A percentile compares a stretch with the other conserved stretches of the same genome.
These are phyloP conservation scores for Amanita thiersii DNA, from an alignment of 768 basidiomycete species.

Conservation along the genomic window DNA sequence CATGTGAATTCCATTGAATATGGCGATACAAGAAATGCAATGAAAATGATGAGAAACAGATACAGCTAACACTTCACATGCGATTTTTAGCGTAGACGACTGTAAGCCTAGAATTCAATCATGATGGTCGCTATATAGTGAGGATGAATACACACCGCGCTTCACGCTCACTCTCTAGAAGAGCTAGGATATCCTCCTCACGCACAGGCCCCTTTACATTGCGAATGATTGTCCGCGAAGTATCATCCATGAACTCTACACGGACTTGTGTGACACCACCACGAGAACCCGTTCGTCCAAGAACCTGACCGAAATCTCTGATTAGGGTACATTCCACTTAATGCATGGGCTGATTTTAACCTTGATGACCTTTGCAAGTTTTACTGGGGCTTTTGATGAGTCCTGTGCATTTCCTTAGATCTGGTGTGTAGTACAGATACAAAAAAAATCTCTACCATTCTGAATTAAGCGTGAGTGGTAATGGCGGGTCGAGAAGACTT, in stretches of 20 bases:
- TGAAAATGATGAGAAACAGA: neutral
- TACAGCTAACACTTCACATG: neutral
- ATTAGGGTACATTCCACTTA: neutral
- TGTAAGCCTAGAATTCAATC: neutral
- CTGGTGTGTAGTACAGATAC: constrained; percentile 1
- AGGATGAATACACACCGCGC: constrained; percentile 70
- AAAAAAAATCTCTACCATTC: constrained; percentile 24
- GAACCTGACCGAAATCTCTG: constrained; percentile 49
- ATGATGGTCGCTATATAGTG: constrained; percentile 6
- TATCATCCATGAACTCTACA: constrained; percentile 99
- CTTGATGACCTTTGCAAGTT: constrained; percentile 97
- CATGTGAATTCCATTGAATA: constrained; percentile 3
- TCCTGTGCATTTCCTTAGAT: constrained; percentile 38
- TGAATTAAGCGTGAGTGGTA: constrained; percentile 7
- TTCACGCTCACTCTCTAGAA: constrained; percentile 98
- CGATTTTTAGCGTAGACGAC: constrained; percentile 7
- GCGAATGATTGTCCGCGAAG: constrained; percentile 91
- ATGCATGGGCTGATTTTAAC: constrained; percentile 28
- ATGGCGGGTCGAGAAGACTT: constrained; percentile 8
- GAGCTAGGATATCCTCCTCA: constrained; percentile 91
- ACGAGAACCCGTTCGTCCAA: constrained; percentile 97
- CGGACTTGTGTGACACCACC: constrained; percentile 99
- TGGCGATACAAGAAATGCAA: constrained; percentile 1
- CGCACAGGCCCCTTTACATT: constrained; percentile 99
- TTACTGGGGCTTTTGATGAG: constrained; percentile 86